phyloP scores from a whole-genome alignment of 768 basidiomycete species.

The Rhodosporidiobolus sp. region DNA sequence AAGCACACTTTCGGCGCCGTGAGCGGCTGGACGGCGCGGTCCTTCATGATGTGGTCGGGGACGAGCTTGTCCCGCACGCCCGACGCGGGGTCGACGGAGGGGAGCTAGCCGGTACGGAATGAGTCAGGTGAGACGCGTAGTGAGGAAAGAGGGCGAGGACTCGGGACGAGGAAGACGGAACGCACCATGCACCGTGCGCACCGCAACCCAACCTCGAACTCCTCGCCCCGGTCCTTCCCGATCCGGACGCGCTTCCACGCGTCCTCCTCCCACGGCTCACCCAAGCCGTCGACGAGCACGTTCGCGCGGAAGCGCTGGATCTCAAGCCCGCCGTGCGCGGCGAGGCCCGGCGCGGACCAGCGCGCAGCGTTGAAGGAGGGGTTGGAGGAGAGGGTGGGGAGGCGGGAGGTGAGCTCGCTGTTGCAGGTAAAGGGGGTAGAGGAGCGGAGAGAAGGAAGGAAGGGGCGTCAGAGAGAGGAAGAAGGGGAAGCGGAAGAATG shows the following conservation, averaged over 20 bases:
- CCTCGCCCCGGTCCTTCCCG: conserved; percentile 1
- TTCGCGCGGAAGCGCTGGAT: conserved; percentile 32
- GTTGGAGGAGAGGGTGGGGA: conserved; percentile 7
- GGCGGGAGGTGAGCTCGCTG: conserved; percentile 26
- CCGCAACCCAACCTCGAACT: conserved; percentile 18
- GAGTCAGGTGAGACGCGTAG: neutral
- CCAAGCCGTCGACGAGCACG: conserved; percentile 19
- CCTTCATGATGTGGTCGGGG: conserved; percentile 32
- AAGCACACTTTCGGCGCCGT: conserved; percentile 20
- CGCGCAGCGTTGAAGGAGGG: conserved; percentile 6
- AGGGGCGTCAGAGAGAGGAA: no score
- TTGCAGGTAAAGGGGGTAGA: no score
- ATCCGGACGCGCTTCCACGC: conserved; percentile 27
- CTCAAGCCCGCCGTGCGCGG: conserved; percentile 8
- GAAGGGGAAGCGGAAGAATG: no score
- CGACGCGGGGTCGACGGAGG: conserved; percentile 26
- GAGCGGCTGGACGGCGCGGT: conserved; percentile 10
- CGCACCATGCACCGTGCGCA: conserved; percentile 36
- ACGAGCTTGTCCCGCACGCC: conserved; percentile 25
- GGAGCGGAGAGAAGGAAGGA: neutral
- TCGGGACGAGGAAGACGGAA: neutral
- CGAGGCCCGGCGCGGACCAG: conserved; percentile 5
- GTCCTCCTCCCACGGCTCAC: conserved; percentile 33
- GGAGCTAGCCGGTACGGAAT: no score
- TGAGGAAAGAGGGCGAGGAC: neutral